Evolutionary conservation across 2,329 filamentous ascomycete species (phyloP), one percentile per base, ranked within the genome.

Genomic region (Talaromyces sp.): DNA sequence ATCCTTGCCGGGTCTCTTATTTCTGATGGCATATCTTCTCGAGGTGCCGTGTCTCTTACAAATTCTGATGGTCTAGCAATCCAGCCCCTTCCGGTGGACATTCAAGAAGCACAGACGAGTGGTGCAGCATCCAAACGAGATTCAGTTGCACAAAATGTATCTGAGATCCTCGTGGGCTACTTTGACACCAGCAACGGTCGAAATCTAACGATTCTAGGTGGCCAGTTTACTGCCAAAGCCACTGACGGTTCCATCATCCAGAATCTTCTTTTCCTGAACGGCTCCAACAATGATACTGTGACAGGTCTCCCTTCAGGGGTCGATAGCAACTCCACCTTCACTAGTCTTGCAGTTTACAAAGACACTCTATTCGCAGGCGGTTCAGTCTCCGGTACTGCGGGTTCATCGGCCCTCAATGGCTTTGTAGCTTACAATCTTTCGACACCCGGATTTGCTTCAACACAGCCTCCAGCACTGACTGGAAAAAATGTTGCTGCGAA

Each of bases 121-220:
- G 64, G 62, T 8, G 53, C 63, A n/a, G 60, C 56, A 15, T 60
- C 59, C 4, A 83, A 84, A 63, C 80, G 84, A 57, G 69, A 75
- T 36, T 69, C 67, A 33, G 70, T 69, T 28, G 69, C 69, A 17
- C 71, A 78, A 43, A 79, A 79, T 62, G 73, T 82, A 8, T 81
- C 81, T 2, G 91, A 90, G 31, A 86, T 96, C n/a, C 80, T 87
- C 21, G 84, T 89, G 7, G 94, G 91, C 31, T 76, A 86, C 2
- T 96, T 95, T 69, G 91, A 96, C 71, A 83, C 81, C 39, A 79
- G 81, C 15, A 83, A 84, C 62, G 79, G 78, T 59, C 82, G 84
- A 62, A 97, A 97, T 72, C 80, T 95, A 58, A 97, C 94, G 0
- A 83, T 97, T 39, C 80, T 97, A 28, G 94, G 87, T 51, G 94